A percentile compares a stretch with the other conserved stretches of the same genome.
phyloP scores from a whole-genome alignment of 2,329 filamentous ascomycete genomes.

The Epichloe sylvatica region DNA sequence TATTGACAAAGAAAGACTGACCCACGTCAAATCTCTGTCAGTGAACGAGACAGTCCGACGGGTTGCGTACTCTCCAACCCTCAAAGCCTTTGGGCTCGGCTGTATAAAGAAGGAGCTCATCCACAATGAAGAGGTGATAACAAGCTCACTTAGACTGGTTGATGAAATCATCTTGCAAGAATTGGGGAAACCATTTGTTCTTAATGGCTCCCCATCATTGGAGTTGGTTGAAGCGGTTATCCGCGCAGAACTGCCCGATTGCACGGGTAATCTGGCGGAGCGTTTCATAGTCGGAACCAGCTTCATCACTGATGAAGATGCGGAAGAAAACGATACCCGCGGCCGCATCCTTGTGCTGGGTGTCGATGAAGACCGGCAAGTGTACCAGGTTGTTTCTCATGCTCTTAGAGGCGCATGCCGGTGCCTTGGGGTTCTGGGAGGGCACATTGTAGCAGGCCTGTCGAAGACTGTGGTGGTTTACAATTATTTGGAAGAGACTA shows the following conservation, averaged over 20 bases:
- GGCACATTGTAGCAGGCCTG: slow-evolving; percentile 72
- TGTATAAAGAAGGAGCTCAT: slow-evolving; percentile 64
- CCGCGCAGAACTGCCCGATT: slow-evolving; percentile 54
- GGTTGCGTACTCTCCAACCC: slow-evolving; percentile 66
- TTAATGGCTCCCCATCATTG: slow-evolving; percentile 33
- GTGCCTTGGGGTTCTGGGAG: slow-evolving; percentile 58
- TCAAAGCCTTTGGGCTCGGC: slow-evolving; percentile 75
- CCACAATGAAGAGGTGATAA: slow-evolving; percentile 58
- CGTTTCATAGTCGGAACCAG: slow-evolving; percentile 87
- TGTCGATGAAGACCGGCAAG: slow-evolving; percentile 57
- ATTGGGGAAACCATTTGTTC: slow-evolving; percentile 52
- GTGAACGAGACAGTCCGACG: slow-evolving; percentile 74
- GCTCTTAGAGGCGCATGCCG: slow-evolving; percentile 68
- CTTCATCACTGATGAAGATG: slow-evolving; percentile 50
- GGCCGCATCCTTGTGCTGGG: slow-evolving; percentile 80
- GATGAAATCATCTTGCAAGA: slow-evolving; percentile 80
- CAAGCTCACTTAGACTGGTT: slow-evolving; percentile 73
- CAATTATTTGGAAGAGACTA: slow-evolving; percentile 41
- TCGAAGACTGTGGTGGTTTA: slow-evolving; percentile 66
- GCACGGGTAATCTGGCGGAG: slow-evolving; percentile 45
- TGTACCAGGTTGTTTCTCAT: slow-evolving; percentile 57
- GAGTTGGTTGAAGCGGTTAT: slow-evolving; percentile 82
- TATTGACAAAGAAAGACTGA: slow-evolving; percentile 74
- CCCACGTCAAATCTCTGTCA: slow-evolving; percentile 69
- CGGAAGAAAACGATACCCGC: slow-evolving; percentile 31